Base-by-base conservation (phyloP, 177 flowering plant genomes). In the Vitis hybrid region DNA sequence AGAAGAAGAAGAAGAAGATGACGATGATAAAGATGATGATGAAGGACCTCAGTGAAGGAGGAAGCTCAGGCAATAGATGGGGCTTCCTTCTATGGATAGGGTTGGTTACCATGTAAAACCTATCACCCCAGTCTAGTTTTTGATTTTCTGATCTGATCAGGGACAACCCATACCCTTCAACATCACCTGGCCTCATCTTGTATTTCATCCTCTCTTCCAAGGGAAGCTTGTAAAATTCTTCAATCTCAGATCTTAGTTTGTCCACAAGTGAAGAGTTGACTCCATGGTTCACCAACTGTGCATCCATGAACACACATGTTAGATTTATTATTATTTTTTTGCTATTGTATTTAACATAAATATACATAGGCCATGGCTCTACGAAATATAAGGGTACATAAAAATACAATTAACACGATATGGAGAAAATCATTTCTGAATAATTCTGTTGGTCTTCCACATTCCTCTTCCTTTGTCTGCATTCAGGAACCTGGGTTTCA, bases 281-380 rank as follows among this genome's bases (percentile, higher is more conserved):
- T 54, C 84, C 86, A 81, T 83, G 86, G 64, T 79, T 78, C 61
- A 83, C 76, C 69, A 83, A n/a, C 86, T 83, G 68, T 4, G 18
- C 3, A 63, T 11, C 30, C 11, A 41, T 24, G n/a, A 63, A 15
- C 63, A 63, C n/a, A 13, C 1, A 6, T 54, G 58, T 32, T 59
- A 30, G 35, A 30, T 7, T 9, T 0, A n/a, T 61, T 6, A 49
- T 46, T 15, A 49, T 9, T 48, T 18, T 58, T 48, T 20, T 41
- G 46, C 8, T 41, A 41, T 41, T 41, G 7, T 41, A 8, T 41
- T 41, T 41, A 41, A 41, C 9, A 41, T 41, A 41, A 41, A 41
- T 41, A 27, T 27, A 27, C 30, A 27, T 27, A 27, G 30, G 30
- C 30, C 30, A 27, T 27, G 30, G 30, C 4, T 27, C 0, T 27